Evolutionary conservation across 2,329 filamentous ascomycete genomes (phyloP).

Genomic region (Dichotomopilus funicola): DNA sequence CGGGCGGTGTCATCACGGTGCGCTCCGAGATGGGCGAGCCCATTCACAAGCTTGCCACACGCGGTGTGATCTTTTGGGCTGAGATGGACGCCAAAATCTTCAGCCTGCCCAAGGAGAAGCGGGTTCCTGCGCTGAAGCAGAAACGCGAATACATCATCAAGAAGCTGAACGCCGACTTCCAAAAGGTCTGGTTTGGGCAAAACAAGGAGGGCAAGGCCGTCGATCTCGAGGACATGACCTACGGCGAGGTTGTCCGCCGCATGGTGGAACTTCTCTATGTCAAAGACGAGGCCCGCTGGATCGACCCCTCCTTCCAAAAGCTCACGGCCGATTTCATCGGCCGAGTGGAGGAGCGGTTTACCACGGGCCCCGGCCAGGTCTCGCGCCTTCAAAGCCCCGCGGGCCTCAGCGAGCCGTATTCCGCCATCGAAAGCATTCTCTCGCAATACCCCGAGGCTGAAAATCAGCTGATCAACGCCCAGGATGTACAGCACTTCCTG

Average conservation of each 20-base stretch:
- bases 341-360: constrained; percentile 94
- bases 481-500: constrained; percentile 96
- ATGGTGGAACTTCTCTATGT: constrained; percentile 89
- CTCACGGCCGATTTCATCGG: constrained; percentile 94
- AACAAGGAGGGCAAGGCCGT: constrained; percentile 75
- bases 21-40: constrained; percentile 99
- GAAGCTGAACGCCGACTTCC: constrained; percentile 92
- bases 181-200: constrained; percentile 93
- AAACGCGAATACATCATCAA: constrained; percentile 87
- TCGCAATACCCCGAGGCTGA: constrained; percentile 80
- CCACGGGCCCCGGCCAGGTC: constrained; percentile 59
- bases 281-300: constrained; percentile 86
- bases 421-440: constrained; percentile 70
- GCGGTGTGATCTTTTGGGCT: constrained; percentile 93
- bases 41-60: constrained; percentile 96
- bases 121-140: constrained; percentile 80
- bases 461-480: constrained; percentile 89
- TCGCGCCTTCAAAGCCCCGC: constrained; percentile 86
- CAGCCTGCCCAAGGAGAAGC: constrained; percentile 89
- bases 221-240: constrained; percentile 94
- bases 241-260: constrained; percentile 76
- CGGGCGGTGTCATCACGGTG: constrained; percentile 92
- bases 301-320: constrained; percentile 73
- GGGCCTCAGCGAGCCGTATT: constrained; percentile 77
- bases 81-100: constrained; percentile 99